These are phyloP conservation scores for Citrus medica DNA, from an alignment of 345 rosid species.

Conservation along the genomic window DNA sequence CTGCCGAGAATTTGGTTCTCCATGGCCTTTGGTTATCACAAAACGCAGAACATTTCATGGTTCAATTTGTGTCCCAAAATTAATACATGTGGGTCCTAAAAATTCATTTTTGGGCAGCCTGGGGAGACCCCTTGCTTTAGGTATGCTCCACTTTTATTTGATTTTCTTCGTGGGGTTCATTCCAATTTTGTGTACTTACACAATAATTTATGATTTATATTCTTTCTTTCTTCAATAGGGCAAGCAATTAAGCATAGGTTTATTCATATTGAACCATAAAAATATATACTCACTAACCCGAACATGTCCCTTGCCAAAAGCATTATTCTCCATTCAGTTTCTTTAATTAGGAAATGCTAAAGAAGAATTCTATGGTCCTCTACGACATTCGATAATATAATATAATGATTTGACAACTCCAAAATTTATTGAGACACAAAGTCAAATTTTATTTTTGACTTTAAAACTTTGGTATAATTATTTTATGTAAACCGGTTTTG, in stretches of 20 bases:
- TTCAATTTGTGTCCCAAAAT: constrained; percentile 15
- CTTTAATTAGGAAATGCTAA: neutral
- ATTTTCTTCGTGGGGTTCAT: neutral
- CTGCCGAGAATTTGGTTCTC: constrained; percentile 16
- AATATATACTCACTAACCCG: neutral
- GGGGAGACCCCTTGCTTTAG: neutral
- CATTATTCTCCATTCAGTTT: neutral
- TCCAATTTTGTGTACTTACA: neutral
- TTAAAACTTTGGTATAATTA: neutral
- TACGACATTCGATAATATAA: neutral
- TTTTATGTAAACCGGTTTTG: neutral
- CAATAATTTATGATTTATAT: neutral
- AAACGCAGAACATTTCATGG: constrained; percentile 4
- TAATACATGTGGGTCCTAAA: constrained; percentile 15
- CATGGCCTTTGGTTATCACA: neutral
- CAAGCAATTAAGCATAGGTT: constrained; percentile 4
- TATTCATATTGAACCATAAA: neutral
- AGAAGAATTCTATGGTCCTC: neutral
- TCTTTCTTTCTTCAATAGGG: neutral
- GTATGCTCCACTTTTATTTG: neutral
- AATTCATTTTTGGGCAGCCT: neutral
- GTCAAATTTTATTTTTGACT: neutral
- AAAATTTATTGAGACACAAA: neutral
- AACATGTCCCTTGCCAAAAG: neutral
- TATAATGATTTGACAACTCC: neutral